phyloP scores from a whole-genome alignment of 1,139 yeast genomes.

The Yamadazyma triangularis region DNA sequence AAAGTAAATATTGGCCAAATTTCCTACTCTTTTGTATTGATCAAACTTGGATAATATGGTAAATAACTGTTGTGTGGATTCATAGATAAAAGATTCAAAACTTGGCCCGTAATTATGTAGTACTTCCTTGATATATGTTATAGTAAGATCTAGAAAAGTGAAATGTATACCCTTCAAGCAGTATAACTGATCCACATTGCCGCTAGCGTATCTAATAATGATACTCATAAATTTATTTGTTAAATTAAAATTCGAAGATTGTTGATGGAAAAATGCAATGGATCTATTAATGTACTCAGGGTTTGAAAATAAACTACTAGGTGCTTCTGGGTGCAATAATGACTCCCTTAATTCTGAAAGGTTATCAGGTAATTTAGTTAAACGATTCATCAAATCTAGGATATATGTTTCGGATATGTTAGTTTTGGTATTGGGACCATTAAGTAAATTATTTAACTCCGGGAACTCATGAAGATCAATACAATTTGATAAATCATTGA shows the following conservation, averaged over 20 bases:
- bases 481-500: not conserved
- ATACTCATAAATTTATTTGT: too few species aligned
- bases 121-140: too few species aligned
- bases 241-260: too few species aligned
- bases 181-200: too few species aligned
- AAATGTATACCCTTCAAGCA: too few species aligned
- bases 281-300: not conserved
- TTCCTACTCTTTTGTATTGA: slow-evolving; percentile 25
- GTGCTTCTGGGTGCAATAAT: not conserved
- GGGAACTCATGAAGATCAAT: not conserved
- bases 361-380: too few species aligned
- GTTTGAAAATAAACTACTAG: not conserved
- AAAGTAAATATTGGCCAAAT: slow-evolving; percentile 22
- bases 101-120: too few species aligned
- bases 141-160: too few species aligned
- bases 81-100: not conserved
- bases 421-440: too few species aligned
- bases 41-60: slow-evolving; percentile 12
- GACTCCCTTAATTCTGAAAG: not conserved
- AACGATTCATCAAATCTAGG: too few species aligned
- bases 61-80: slow-evolving; percentile 3
- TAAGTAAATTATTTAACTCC: not conserved
- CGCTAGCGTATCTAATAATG: too few species aligned
- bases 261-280: not conserved
- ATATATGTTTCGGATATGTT: too few species aligned